These are phyloP conservation scores for Aspergillus ochraceoroseus DNA, from an alignment of 2,329 filamentous ascomycete species.

Conservation along the genomic window DNA sequence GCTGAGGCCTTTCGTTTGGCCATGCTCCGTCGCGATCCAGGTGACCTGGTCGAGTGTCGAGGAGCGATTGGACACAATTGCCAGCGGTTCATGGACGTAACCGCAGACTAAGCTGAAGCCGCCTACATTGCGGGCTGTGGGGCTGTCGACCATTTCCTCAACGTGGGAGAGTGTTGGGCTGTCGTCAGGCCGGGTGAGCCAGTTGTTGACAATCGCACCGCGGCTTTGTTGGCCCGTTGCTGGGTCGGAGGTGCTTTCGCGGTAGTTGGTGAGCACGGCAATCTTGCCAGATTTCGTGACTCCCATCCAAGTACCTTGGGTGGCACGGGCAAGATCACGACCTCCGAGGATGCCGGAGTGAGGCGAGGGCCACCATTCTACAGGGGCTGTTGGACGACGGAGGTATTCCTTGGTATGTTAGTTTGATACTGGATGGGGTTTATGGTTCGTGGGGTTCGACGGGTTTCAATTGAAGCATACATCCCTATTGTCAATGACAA, in stretches of 20 bases:
- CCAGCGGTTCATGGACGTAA: slow-evolving; percentile 50
- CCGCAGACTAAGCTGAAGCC: slow-evolving; percentile 62
- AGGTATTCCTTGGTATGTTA: slow-evolving; percentile 53
- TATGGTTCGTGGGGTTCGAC: background rate
- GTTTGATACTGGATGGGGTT: slow-evolving; percentile 1
- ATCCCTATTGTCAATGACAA: slow-evolving; percentile 69
- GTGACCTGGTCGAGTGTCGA: slow-evolving; percentile 48
- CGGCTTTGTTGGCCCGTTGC: slow-evolving; percentile 49
- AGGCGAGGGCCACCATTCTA: slow-evolving; percentile 57
- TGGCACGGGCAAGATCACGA: slow-evolving; percentile 56
- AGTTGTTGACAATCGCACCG: slow-evolving; percentile 58
- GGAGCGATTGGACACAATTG: slow-evolving; percentile 60
- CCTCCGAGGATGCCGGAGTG: slow-evolving; percentile 55
- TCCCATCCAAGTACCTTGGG: slow-evolving; percentile 61
- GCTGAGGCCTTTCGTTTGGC: slow-evolving; percentile 56
- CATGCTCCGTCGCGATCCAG: slow-evolving; percentile 47
- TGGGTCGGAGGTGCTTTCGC: slow-evolving; percentile 49
- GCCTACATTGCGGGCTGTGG: slow-evolving; percentile 54
- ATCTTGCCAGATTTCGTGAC: slow-evolving; percentile 57
- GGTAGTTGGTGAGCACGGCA: slow-evolving; percentile 61
- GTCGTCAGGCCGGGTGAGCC: slow-evolving; percentile 46
- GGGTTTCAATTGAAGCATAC: slow-evolving; percentile 34
- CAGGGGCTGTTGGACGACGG: slow-evolving; percentile 55
- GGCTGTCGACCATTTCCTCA: slow-evolving; percentile 50
- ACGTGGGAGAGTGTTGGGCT: slow-evolving; percentile 49